Evolutionary conservation across 352 stramenopile genomes (phyloP).

Genomic region (Phytopythium delawarense): DNA sequence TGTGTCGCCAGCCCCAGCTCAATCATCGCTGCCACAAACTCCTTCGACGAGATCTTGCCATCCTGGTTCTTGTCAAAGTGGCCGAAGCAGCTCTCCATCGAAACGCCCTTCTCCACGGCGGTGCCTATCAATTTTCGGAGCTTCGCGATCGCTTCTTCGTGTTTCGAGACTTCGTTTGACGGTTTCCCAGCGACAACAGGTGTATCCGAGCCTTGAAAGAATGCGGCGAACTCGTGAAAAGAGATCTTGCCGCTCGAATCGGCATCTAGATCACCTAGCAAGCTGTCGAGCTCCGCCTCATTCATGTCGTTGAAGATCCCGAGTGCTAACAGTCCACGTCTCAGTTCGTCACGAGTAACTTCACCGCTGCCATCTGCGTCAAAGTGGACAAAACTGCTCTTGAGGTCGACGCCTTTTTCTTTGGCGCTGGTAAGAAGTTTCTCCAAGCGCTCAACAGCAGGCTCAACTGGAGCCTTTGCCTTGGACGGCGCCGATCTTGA

Average conservation of each 20-base stretch:
- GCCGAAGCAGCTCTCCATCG: conserved; percentile 52
- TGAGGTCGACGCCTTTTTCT: conserved; percentile 37
- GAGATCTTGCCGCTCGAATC: conserved; percentile 56
- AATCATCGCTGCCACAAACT: conserved; percentile 54
- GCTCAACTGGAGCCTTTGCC: conserved; percentile 5
- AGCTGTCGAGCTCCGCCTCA: conserved; percentile 30
- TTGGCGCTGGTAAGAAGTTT: conserved; percentile 30
- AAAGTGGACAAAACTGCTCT: conserved; percentile 61
- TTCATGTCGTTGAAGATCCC: conserved; percentile 41
- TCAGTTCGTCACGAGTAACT: conserved; percentile 55
- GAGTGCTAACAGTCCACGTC: conserved; percentile 37
- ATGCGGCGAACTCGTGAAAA: conserved; percentile 49
- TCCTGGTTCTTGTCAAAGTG: conserved; percentile 87
- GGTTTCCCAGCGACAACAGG: neutral
- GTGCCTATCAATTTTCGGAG: conserved; percentile 40
- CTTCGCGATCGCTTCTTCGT: conserved; percentile 24
- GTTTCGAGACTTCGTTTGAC: neutral
- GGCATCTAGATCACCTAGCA: conserved; percentile 43
- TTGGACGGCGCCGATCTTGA: neutral
- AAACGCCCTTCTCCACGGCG: conserved; percentile 42
- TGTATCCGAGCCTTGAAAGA: conserved; percentile 17
- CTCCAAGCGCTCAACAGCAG: conserved; percentile 12
- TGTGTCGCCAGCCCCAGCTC: conserved; percentile 41
- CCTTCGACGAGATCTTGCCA: conserved; percentile 47
- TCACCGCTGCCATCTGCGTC: conserved; percentile 55